These are phyloP conservation scores for Cutaneotrichosporon dermatis DNA, from an alignment of 1,284 basidiomycete species.

Conservation along the genomic window DNA sequence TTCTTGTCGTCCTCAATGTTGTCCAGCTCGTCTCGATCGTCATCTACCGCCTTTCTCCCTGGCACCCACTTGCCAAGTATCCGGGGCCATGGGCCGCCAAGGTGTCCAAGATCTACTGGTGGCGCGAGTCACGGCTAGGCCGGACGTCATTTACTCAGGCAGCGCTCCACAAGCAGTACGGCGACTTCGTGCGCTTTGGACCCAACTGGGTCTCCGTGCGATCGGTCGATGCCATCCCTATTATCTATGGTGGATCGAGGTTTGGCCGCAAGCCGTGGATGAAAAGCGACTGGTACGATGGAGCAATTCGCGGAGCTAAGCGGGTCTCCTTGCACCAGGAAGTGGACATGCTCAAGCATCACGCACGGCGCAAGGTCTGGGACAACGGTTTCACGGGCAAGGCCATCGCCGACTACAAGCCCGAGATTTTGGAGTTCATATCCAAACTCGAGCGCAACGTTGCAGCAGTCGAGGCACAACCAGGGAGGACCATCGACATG, in stretches of 20 bases:
- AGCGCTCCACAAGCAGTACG: slow-evolving; percentile 8
- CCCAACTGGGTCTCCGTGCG: slow-evolving; percentile 81
- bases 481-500: slow-evolving; percentile 1
- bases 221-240: slow-evolving; percentile 67
- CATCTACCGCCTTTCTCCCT: slow-evolving; percentile 10
- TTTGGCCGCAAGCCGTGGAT: neutral
- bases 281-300: slow-evolving; percentile 15
- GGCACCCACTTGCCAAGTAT: slow-evolving; percentile 12
- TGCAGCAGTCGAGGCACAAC: neutral
- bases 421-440: slow-evolving; percentile 9
- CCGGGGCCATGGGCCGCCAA: slow-evolving; percentile 7
- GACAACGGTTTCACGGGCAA: slow-evolving; percentile 10
- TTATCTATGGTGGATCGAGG: slow-evolving; percentile 60
- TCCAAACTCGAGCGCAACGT: slow-evolving; percentile 9
- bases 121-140: slow-evolving; percentile 6
- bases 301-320: slow-evolving; percentile 1
- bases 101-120: slow-evolving; percentile 10
- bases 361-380: slow-evolving; percentile 8
- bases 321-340: slow-evolving; percentile 8
- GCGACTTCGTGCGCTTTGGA: slow-evolving; percentile 67
- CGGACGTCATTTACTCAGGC: slow-evolving; percentile 12
- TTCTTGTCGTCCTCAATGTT: neutral
- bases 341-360: slow-evolving; percentile 3
- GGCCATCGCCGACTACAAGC: slow-evolving; percentile 11
- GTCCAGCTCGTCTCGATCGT: neutral